These are phyloP conservation scores for Oropetium thomaeum DNA, from an alignment of 176 grass and related monocot species.

Conservation along the genomic window DNA sequence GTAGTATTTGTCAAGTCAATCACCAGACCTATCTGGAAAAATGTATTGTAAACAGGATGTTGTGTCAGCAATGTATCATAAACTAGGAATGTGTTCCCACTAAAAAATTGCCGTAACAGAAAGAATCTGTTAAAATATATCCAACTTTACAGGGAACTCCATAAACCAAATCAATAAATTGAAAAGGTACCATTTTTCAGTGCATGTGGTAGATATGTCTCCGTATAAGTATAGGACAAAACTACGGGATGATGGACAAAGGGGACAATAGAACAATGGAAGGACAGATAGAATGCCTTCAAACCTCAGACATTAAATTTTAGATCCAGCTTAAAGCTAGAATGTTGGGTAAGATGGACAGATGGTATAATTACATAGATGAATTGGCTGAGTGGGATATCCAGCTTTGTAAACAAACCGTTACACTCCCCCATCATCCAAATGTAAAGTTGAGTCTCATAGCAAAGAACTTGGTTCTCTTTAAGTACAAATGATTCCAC, in stretches of 20 bases:
- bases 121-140: neutral
- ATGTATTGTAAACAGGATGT: neutral
- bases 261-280: neutral
- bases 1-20: slow-evolving; percentile 99
- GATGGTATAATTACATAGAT: neutral
- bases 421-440: neutral
- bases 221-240: neutral
- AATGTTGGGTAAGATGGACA: neutral
- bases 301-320: neutral
- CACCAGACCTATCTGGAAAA: slow-evolving; percentile 82
- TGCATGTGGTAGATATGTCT: neutral
- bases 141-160: neutral
- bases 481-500: neutral
- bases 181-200: neutral
- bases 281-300: neutral
- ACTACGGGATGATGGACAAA: neutral
- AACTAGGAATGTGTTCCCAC: slow-evolving; percentile 12
- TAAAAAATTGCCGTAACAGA: neutral
- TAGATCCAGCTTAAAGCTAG: neutral
- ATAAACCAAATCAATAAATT: neutral
- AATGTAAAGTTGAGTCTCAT: neutral
- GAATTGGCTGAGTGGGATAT: neutral
- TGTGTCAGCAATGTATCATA: neutral
- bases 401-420: neutral
- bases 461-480: neutral